Evolutionary conservation across 345 rosid species (phyloP).

Genomic region (Hibiscus mutabilis): DNA sequence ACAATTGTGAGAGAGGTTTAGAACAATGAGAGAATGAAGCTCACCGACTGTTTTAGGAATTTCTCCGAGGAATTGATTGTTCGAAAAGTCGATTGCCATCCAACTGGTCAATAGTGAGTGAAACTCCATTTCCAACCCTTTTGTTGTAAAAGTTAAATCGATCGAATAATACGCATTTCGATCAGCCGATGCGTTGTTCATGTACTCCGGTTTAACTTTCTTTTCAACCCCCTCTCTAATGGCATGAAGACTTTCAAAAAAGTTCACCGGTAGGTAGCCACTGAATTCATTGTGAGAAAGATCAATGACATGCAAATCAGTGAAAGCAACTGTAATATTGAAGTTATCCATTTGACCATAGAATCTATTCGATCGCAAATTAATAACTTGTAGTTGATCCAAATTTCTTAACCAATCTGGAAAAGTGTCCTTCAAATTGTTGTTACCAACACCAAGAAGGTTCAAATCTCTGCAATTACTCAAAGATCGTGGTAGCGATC

Average conservation of each 20-base stretch:
- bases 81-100: neutral
- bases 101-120: neutral
- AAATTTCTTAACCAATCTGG: neutral
- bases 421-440: neutral
- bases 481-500: neutral
- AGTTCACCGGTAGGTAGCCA: neutral
- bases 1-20: neutral
- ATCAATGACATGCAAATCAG: neutral
- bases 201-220: neutral
- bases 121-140: neutral
- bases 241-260: neutral
- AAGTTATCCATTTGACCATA: neutral
- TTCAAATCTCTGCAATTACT: neutral
- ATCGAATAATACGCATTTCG: neutral
- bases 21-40: neutral
- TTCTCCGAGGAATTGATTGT: neutral
- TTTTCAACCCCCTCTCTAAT: neutral
- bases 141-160: neutral
- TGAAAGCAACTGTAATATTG: neutral
- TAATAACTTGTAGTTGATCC: neutral
- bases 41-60: neutral
- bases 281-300: constrained; percentile 5
- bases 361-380: constrained; percentile 11
- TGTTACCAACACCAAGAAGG: neutral
- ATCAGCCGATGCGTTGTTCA: neutral